These are phyloP conservation scores for Chiua virens DNA, from an alignment of 768 basidiomycete genomes.

Conservation along the genomic window DNA sequence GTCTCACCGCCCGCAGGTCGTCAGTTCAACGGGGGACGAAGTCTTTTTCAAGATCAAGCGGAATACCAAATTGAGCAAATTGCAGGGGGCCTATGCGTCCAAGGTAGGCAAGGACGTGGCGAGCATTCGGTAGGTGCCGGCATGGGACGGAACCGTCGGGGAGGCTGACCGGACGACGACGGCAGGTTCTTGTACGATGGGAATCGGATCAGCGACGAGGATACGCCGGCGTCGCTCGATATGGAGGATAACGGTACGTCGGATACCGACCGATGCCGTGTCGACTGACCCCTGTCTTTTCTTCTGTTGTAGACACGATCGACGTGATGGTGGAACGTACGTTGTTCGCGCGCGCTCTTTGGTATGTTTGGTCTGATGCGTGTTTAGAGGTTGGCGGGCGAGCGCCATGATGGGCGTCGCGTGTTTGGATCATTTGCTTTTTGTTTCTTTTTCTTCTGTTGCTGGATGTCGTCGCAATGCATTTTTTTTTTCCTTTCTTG, in stretches of 20 bases:
- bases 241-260: slow-evolving; percentile 87
- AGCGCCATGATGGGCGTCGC: too few relatives aligned
- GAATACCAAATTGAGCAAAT: slow-evolving; percentile 87
- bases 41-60: slow-evolving; percentile 98
- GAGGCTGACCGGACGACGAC: too few relatives aligned
- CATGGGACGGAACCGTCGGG: too few relatives aligned
- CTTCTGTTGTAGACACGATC: slow-evolving; percentile 90
- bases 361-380: neutral
- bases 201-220: slow-evolving; percentile 78
- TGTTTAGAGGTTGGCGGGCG: too few relatives aligned
- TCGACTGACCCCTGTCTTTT: neutral
- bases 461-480: slow-evolving; percentile 3
- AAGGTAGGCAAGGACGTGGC: slow-evolving; percentile 89
- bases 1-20: slow-evolving; percentile 49
- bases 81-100: slow-evolving; percentile 88
- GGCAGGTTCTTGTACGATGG: slow-evolving; percentile 91
- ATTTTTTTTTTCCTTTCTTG: neutral
- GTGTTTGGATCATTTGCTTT: neutral
- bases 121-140: slow-evolving; percentile 74
- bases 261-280: slow-evolving; percentile 6
- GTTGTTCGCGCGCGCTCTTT: too few relatives aligned
- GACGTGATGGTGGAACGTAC: slow-evolving; percentile 97
- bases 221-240: slow-evolving; percentile 80
- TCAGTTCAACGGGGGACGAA: slow-evolving; percentile 76
- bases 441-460: neutral